Base-by-base conservation (phyloP, 495 filamentous ascomycete species). In the Alectoria sarmentosa region DNA sequence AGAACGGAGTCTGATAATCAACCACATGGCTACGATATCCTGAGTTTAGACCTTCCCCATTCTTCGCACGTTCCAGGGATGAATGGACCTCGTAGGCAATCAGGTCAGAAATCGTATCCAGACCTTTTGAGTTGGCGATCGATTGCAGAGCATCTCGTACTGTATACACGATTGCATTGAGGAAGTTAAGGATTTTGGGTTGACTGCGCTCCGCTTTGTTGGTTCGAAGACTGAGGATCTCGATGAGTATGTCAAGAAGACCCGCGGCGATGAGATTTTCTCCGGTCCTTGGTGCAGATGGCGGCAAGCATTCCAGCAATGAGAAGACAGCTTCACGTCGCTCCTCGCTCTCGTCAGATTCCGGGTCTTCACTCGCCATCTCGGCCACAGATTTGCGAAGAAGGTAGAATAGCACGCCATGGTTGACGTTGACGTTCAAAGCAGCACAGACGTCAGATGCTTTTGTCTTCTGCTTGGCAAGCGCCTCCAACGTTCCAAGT, bases 371-470 rank as follows among this genome's bases (percentile, higher is more conserved):
- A 13, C 76, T 76, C 44, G 80, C 82, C 75, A 98, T 84, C 66
- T 91, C 88, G 30, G 88, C 90, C 62, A 96, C 89, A 15, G 90
- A 87, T 72, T 93, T 96, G 58, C 93, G 86, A 39, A 96, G 86
- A 64, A 96, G 80, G 72, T 98, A 97, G 71, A 96, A 87, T n/a
- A 99, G 82, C 21, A 98, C 87, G 19, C 95, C 95, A 69, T 99
- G 95, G 71, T 92, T 98, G 61, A 96, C 91, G 73, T 94, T 94
- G 63, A 92, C 88, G 71, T 88, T 93, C 30, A 99, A 77, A 37
- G 93, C 92, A 59, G 90, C 83, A 65, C 89, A 86, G 21, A 98
- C 87, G 67, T 99, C 95, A 23, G 82, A 72, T 28, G 88, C 81
- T 70, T 90, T 94, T 63, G 78, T 71, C 66, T 90, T 89, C 64